Percentiles rank a stretch among this genome's conserved stretches.
These are phyloP conservation scores for Lipomyces oligophaga DNA, from an alignment of 805 yeast species.

Conservation along the genomic window DNA sequence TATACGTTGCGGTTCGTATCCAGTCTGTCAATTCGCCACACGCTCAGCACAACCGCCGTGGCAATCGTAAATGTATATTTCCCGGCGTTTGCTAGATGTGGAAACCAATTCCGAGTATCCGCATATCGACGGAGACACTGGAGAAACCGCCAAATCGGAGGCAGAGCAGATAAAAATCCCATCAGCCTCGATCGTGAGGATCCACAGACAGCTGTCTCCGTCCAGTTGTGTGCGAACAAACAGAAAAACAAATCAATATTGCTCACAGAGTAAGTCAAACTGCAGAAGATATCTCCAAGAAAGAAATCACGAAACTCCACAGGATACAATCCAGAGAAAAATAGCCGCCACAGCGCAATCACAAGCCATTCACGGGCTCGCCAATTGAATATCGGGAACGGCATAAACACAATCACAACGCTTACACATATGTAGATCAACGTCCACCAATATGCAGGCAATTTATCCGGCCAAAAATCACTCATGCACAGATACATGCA, in stretches of 20 bases:
- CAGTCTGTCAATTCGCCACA: conserved; percentile 63
- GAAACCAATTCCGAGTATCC: conserved; percentile 94
- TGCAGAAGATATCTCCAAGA: conserved; percentile 85
- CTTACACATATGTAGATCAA: conserved; percentile 63
- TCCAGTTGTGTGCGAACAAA: conserved; percentile 67
- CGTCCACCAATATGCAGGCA: conserved; percentile 74
- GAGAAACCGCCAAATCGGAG: conserved; percentile 83
- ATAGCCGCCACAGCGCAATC: conserved; percentile 63
- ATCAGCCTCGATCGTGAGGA: conserved; percentile 68
- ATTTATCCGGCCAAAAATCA: conserved; percentile 56
- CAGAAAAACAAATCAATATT: conserved; percentile 84
- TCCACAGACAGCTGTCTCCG: conserved; percentile 55
- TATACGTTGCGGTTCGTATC: conserved; percentile 51
- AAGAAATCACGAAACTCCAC: conserved; percentile 95
- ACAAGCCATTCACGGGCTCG: conserved; percentile 77
- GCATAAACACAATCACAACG: conserved; percentile 52
- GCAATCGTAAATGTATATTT: conserved; percentile 67
- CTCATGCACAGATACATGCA: conserved; percentile 73
- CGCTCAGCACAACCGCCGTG: conserved; percentile 69
- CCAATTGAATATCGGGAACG: conserved; percentile 53
- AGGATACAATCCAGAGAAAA: conserved; percentile 82
- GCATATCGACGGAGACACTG: conserved; percentile 89
- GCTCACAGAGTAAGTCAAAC: conserved; percentile 82
- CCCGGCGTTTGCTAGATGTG: conserved; percentile 83
- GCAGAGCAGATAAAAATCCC: conserved; percentile 82